phyloP scores from a whole-genome alignment of 495 filamentous ascomycete genomes.

The Cercophora newfieldiana region DNA sequence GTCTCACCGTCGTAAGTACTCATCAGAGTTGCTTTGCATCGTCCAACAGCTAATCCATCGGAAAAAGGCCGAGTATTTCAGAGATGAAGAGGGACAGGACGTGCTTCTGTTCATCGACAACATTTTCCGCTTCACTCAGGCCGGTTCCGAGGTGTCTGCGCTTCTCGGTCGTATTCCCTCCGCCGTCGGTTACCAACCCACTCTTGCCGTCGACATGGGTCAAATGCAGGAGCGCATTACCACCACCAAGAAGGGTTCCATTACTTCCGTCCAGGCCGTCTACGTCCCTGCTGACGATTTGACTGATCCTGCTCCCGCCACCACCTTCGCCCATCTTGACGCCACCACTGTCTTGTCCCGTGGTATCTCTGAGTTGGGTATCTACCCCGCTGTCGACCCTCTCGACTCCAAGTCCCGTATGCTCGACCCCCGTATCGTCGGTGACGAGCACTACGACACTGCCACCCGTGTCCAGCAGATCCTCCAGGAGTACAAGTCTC shows the following conservation, averaged over 20 bases:
- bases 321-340: slow-evolving; percentile 99
- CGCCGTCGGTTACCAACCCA: slow-evolving; percentile 99
- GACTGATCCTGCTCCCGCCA: slow-evolving; percentile 99
- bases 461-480: slow-evolving; percentile 96
- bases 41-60: too few relatives aligned
- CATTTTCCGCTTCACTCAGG: slow-evolving; percentile 99
- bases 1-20: slow-evolving; percentile 67
- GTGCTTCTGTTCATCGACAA: slow-evolving; percentile 99
- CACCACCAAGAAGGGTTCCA: slow-evolving; percentile 98
- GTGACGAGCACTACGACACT: slow-evolving; percentile 94
- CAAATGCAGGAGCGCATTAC: slow-evolving; percentile 99
- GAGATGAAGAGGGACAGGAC: slow-evolving; percentile 97
- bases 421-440: slow-evolving; percentile 97
- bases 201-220: slow-evolving; percentile 99
- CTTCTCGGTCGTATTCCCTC: slow-evolving; percentile 99
- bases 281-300: slow-evolving; percentile 99
- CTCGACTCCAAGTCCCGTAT: slow-evolving; percentile 99
- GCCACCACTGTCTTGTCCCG: slow-evolving; percentile 99
- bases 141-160: slow-evolving; percentile 99
- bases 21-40: too few relatives aligned
- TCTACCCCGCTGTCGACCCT: slow-evolving; percentile 99
- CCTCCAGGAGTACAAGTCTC: slow-evolving; percentile 99
- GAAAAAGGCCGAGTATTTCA: slow-evolving; percentile 82
- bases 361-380: slow-evolving; percentile 99
- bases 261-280: slow-evolving; percentile 99